A percentile compares a stretch with the other conserved stretches of the same genome.
Conservation (phyloP, 805 yeast species). For the Kodamaea restingae region DNA sequence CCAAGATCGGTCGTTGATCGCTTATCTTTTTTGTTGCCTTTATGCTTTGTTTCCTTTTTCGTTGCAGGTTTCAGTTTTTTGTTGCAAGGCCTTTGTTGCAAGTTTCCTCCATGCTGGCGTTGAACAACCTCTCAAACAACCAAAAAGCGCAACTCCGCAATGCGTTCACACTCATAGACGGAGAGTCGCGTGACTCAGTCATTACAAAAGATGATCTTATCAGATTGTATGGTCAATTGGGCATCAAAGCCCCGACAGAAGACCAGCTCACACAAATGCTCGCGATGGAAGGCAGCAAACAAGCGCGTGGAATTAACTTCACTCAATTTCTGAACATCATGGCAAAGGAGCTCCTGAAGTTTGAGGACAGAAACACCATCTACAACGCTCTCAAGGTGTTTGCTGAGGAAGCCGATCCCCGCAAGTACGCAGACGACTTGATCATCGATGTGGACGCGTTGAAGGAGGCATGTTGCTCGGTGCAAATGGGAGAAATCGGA, state of each 20-base stretch:
- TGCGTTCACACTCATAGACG: conserved; percentile 76
- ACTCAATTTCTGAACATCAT: conserved; percentile 63
- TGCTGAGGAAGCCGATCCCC: conserved; percentile 24
- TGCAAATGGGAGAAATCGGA: conserved; percentile 43
- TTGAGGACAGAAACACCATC: conserved; percentile 50
- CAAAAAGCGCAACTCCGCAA: conserved; percentile 67
- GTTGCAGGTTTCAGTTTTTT: not conserved
- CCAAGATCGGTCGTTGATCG: not conserved
- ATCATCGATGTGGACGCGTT: conserved; percentile 48
- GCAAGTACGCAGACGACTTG: conserved; percentile 27
- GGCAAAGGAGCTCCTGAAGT: conserved; percentile 49
- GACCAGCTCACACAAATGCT: conserved; percentile 51
- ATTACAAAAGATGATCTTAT: conserved; percentile 55
- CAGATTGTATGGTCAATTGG: conserved; percentile 50
- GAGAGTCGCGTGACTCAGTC: conserved; percentile 66
- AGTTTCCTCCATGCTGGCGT: conserved; percentile 18
- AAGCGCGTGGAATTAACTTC: conserved; percentile 46
- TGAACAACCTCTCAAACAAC: conserved; percentile 48
- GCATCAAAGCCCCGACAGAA: conserved; percentile 42
- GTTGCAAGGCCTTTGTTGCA: not conserved
- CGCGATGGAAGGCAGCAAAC: conserved; percentile 14
- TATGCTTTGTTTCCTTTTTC: not conserved
- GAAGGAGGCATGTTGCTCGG: conserved; percentile 43
- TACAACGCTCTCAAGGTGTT: conserved; percentile 58
- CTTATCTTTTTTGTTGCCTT: not conserved